phyloP scores from a whole-genome alignment of 1,139 yeast species.

The Maudiozyma humilis region DNA sequence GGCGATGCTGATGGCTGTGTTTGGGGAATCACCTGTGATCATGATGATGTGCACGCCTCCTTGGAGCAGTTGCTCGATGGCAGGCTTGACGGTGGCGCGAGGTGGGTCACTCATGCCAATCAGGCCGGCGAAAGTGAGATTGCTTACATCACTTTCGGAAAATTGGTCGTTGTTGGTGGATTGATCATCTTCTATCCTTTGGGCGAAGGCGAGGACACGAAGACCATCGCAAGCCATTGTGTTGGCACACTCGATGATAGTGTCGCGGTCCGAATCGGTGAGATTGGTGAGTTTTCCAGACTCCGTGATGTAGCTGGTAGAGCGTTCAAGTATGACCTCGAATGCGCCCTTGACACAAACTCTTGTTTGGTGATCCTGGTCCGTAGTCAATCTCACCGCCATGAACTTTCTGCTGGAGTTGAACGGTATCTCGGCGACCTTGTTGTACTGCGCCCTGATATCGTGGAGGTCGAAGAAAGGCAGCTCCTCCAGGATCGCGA shows the following conservation, averaged over 20 bases:
- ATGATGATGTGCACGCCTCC: constrained; percentile 96
- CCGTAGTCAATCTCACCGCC: constrained; percentile 58
- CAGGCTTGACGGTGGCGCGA: constrained; percentile 66
- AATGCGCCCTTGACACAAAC: constrained; percentile 83
- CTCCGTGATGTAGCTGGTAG: constrained; percentile 50
- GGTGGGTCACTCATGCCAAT: too few species aligned
- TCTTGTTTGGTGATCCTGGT: too few species aligned
- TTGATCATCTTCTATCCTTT: too few species aligned
- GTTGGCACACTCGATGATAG: constrained; percentile 50
- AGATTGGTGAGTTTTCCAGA: constrained; percentile 47
- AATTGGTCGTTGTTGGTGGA: constrained; percentile 18
- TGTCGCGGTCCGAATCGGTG: constrained; percentile 40
- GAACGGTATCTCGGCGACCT: constrained; percentile 65
- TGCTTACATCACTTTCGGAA: constrained; percentile 39
- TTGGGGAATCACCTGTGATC: constrained; percentile 95
- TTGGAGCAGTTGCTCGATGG: constrained; percentile 64
- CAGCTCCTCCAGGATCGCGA: constrained; percentile 73
- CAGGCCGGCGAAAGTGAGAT: constrained; percentile 69
- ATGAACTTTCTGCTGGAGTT: constrained; percentile 88
- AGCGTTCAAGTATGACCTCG: constrained; percentile 58
- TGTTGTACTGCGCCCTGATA: constrained; percentile 41
- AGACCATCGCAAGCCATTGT: constrained; percentile 73
- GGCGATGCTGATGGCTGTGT: constrained; percentile 84
- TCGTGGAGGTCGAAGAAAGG: constrained; percentile 67
- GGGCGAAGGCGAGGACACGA: constrained; percentile 77